phyloP scores from a whole-genome alignment of 805 yeast species.

The Ogataea paradorogensis region DNA sequence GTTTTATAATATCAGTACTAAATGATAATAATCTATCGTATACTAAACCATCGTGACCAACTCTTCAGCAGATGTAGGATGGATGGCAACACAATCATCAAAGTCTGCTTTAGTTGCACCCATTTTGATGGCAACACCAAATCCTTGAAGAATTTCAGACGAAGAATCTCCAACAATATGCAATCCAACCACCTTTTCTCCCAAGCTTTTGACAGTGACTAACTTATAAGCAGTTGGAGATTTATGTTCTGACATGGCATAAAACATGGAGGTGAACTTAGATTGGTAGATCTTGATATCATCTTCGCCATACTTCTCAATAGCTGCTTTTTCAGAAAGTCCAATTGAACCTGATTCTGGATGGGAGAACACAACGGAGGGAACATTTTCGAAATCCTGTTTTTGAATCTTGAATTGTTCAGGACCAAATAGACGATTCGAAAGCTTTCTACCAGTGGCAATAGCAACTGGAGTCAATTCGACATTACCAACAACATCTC shows the following conservation, averaged over 20 bases:
- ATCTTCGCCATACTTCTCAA: conserved; percentile 72
- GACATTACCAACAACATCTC: conserved; percentile 90
- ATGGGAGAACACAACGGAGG: conserved; percentile 96
- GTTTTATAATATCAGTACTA: no score
- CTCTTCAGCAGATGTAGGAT: conserved; percentile 98
- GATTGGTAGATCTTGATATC: conserved; percentile 80
- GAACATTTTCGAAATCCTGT: conserved; percentile 82
- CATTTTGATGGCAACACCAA: conserved; percentile 97
- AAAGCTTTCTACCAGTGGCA: conserved; percentile 93
- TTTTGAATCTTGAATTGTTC: conserved; percentile 65
- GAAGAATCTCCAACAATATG: conserved; percentile 90
- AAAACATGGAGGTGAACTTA: conserved; percentile 87
- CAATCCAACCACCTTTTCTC: conserved; percentile 93
- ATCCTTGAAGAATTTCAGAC: conserved; percentile 94
- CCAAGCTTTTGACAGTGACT: conserved; percentile 63
- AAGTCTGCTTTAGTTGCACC: conserved; percentile 98
- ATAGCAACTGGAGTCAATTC: conserved; percentile 98
- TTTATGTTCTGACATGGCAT: conserved; percentile 79
- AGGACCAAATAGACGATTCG: conserved; percentile 90
- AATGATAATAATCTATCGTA: neutral
- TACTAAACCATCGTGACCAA: conserved; percentile 70
- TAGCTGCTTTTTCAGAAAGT: conserved; percentile 74
- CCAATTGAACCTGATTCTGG: conserved; percentile 98
- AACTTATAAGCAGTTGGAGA: conserved; percentile 86
- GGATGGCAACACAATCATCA: conserved; percentile 95